Evolutionary conservation across 768 basidiomycete genomes (phyloP), one percentile per base, ranked within the genome.

Genomic region (Calocybe indica): DNA sequence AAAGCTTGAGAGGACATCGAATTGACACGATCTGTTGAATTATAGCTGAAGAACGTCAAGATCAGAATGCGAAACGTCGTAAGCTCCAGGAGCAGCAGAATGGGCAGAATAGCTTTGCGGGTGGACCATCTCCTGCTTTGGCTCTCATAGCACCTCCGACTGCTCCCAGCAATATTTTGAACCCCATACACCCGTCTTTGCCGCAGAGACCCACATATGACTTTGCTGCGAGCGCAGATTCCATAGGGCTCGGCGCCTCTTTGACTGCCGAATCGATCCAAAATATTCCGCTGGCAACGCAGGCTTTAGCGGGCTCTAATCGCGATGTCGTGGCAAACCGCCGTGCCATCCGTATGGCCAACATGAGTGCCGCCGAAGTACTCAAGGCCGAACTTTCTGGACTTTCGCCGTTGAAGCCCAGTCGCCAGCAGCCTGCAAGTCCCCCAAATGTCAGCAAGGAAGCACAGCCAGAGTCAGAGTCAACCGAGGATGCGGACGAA

Each of bases 341-440:
- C 37, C 80, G 82, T 53, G 90, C 88, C 22, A 91, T 96, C 54
- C 82, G 94, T 51, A 84, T 95, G 80, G 95, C 95, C 29, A 98
- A 98, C 62, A 81, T 98, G 82, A 91, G 83, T 71, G 95, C 95
- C 39, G 94, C 94, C 47, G 91, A 98, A 63, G 79, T 85, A 63
- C 74, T 98, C 58, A 94, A 91, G 68, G 92, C 91, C 44, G 91
- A 97, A 66, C 66, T 97, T 53, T 78, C 83, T 54, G 79, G 82
- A 14, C 62, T 73, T 51, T 62, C 72, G 48, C 73, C 71, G 51
- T 73, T 76, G 40, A 75, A 76, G 53, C 66, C 64, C 43, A 60
- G 62, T 48, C 55, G 66, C n/a, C 64, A 71, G 33, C 64, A 30
- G 13, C 55, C 55, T 52, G 54, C 61, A 34, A 57, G 61, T 42